phyloP scores from a whole-genome alignment of 164 flowering plant species.

The Magnolia sinica region DNA sequence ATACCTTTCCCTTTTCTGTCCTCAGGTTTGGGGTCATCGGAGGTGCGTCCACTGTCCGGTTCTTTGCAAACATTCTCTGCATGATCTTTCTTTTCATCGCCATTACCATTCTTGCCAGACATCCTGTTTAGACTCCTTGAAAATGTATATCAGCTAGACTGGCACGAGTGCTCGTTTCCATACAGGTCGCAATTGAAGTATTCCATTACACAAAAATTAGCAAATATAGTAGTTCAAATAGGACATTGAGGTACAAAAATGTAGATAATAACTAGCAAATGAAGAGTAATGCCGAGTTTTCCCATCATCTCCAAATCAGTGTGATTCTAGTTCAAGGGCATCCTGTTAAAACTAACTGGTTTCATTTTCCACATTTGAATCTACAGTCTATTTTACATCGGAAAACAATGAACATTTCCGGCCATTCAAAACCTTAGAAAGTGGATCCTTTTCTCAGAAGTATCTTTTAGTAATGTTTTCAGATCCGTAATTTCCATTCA shows the following conservation, averaged over 20 bases:
- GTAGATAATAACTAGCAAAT: too few species aligned
- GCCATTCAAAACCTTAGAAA: too few species aligned
- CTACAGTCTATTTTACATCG: too few species aligned
- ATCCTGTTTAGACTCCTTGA: neutral
- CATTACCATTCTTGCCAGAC: neutral
- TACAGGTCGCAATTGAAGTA: neutral
- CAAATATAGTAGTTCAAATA: neutral
- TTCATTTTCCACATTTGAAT: too few species aligned
- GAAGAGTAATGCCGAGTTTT: too few species aligned
- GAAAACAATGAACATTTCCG: too few species aligned
- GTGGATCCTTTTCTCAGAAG: too few species aligned
- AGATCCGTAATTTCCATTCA: too few species aligned
- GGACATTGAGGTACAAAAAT: neutral
- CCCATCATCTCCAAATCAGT: too few species aligned
- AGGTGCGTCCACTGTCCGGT: neutral
- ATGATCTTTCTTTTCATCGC: neutral
- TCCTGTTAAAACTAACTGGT: too few species aligned
- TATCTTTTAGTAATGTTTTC: too few species aligned
- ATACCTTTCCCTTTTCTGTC: neutral
- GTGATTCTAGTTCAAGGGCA: too few species aligned
- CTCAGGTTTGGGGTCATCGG: neutral
- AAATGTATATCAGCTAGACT: neutral
- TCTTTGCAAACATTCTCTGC: neutral
- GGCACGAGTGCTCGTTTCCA: neutral
- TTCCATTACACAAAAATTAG: neutral